Percentiles rank a stretch among this genome's conserved stretches.
Conservation (phyloP, 345 rosid genomes). For the Sisymbrium irio region DNA sequence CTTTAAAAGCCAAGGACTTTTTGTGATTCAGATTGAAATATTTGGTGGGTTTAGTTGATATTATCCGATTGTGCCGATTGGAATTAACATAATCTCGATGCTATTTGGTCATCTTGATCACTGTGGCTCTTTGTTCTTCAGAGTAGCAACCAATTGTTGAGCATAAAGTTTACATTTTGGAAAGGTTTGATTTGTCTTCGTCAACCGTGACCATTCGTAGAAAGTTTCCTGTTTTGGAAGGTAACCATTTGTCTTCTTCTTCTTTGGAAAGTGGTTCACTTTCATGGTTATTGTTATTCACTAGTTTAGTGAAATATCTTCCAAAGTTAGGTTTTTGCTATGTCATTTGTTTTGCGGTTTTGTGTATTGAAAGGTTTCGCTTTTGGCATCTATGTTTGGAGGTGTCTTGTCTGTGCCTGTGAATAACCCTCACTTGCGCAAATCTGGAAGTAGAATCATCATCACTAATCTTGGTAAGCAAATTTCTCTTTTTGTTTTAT, state of each 20-base stretch:
- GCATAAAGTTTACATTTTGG: constrained; percentile 5
- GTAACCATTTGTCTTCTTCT: constrained; percentile 25
- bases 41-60: constrained; percentile 7
- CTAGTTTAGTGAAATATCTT: neutral
- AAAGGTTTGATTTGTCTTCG: constrained; percentile 24
- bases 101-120: constrained; percentile 15
- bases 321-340: neutral
- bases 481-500: neutral
- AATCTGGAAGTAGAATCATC: constrained; percentile 72
- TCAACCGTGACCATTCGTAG: neutral
- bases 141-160: constrained; percentile 11
- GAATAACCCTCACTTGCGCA: constrained; percentile 78
- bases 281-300: constrained; percentile 10
- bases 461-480: constrained; percentile 65
- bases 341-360: neutral
- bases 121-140: constrained; percentile 14
- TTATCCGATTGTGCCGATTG: neutral
- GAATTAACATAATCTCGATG: constrained; percentile 9
- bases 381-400: constrained; percentile 63
- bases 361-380: constrained; percentile 22
- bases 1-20: constrained; percentile 16
- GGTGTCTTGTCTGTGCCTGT: constrained; percentile 47
- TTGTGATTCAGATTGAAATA: constrained; percentile 27
- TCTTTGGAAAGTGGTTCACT: constrained; percentile 3
- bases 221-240: constrained; percentile 19